These are phyloP conservation scores for Blastobotrys raffinosifermentans DNA, from an alignment of 1,139 yeast species.

Conservation along the genomic window DNA sequence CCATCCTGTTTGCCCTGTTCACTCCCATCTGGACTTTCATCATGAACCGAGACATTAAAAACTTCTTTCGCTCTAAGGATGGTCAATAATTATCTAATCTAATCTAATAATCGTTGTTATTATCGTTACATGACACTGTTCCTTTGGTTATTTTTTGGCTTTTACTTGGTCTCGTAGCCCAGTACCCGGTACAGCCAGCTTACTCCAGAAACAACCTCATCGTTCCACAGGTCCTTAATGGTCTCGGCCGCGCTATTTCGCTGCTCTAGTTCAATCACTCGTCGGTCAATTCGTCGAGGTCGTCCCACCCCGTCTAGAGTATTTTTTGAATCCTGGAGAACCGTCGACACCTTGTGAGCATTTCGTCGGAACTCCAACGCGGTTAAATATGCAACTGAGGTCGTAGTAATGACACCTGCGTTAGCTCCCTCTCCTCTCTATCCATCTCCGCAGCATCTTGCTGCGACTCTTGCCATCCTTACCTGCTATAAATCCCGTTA, in stretches of 20 bases:
- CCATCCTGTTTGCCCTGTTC: constrained; percentile 48
- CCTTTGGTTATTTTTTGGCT: too few relatives aligned
- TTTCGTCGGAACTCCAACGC: constrained; percentile 51
- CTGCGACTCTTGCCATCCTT: too few relatives aligned
- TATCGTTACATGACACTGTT: too few relatives aligned
- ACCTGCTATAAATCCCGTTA: constrained; percentile 63
- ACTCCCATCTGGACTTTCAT: constrained; percentile 58
- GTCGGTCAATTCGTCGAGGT: constrained; percentile 27
- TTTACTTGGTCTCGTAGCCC: constrained; percentile 13
- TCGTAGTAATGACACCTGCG: constrained; percentile 57
- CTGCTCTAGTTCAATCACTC: constrained; percentile 36
- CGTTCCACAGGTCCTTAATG: constrained; percentile 76
- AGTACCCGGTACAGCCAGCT: constrained; percentile 47
- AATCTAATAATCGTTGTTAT: too few relatives aligned
- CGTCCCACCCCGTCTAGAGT: constrained; percentile 40
- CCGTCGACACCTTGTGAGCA: constrained; percentile 42
- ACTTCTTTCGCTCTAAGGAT: constrained; percentile 45
- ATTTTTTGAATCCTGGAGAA: constrained; percentile 44
- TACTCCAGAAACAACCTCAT: constrained; percentile 60
- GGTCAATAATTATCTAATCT: constrained; percentile 26
- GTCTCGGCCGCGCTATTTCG: constrained; percentile 53
- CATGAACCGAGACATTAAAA: constrained; percentile 50
- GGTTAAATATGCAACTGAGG: constrained; percentile 61
- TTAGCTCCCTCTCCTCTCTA: background rate
- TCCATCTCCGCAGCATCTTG: too few relatives aligned